Evolutionary conservation across 441 rosid species (phyloP).

Genomic region (Daphne laureola): DNA sequence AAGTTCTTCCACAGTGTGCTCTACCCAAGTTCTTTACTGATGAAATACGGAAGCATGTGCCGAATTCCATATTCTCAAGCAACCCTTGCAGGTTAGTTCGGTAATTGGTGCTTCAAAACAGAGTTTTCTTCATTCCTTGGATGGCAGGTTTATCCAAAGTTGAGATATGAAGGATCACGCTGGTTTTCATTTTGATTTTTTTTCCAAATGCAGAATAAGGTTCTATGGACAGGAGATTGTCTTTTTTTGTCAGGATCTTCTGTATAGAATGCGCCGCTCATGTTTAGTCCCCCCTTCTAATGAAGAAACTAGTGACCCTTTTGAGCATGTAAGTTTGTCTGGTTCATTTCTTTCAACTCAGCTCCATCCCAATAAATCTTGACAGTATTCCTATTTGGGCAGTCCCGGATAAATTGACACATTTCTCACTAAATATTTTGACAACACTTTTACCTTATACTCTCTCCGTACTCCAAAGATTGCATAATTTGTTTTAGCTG

Average conservation of each 20-base stretch:
- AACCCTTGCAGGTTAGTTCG: slow-evolving; percentile 87
- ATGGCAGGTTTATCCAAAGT: no score
- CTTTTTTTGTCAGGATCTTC: slow-evolving; percentile 80
- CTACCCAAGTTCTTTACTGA: slow-evolving; percentile 70
- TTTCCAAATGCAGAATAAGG: slow-evolving; percentile 56
- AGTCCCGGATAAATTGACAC: no score
- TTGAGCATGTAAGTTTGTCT: slow-evolving; percentile 56
- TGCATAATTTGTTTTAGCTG: no score
- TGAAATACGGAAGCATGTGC: slow-evolving; percentile 59
- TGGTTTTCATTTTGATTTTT: not conserved
- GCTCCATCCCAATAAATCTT: no score
- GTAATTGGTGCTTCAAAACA: not conserved
- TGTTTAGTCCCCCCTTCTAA: slow-evolving; percentile 82
- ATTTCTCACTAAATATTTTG: no score
- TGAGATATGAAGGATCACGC: not conserved
- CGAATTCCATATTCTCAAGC: slow-evolving; percentile 77
- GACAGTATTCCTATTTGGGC: no score
- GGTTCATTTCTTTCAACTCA: not conserved
- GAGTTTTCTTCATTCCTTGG: not conserved
- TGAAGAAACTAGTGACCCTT: slow-evolving; percentile 80
- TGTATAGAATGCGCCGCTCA: slow-evolving; percentile 87
- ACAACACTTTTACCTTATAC: no score
- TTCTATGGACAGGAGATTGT: slow-evolving; percentile 89
- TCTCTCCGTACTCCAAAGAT: no score
- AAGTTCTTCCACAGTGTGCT: slow-evolving; percentile 66